Percentiles rank a stretch among this genome's conserved stretches.
phyloP scores from a whole-genome alignment of 345 rosid genomes.

The Citrus sinensis region DVS_A1.0 CM039164.1:26503001-26503500 shows the following conservation, averaged over 20 bases:
- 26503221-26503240: not conserved
- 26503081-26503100: not conserved
- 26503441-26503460: not conserved
- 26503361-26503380: not conserved
- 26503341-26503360: not conserved
- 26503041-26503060: not conserved
- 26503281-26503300: not conserved
- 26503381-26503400: not conserved
- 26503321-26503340: constrained; percentile 5
- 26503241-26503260: not conserved
- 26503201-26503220: not conserved
- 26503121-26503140: not conserved
- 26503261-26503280: not conserved
- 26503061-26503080: not conserved
- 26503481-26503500: constrained; percentile 29
- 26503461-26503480: not conserved
- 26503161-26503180: not conserved
- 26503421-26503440: not conserved
- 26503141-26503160: not conserved
- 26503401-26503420: not conserved
- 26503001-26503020: too few species aligned
- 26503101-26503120: not conserved
- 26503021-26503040: too few species aligned
- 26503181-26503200: constrained; percentile 1
- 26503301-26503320: not conserved